These are phyloP conservation scores for Plasmodium blacklocki DNA, from an alignment of 169 alveolate genomes.

Conservation along the genomic window DNA sequence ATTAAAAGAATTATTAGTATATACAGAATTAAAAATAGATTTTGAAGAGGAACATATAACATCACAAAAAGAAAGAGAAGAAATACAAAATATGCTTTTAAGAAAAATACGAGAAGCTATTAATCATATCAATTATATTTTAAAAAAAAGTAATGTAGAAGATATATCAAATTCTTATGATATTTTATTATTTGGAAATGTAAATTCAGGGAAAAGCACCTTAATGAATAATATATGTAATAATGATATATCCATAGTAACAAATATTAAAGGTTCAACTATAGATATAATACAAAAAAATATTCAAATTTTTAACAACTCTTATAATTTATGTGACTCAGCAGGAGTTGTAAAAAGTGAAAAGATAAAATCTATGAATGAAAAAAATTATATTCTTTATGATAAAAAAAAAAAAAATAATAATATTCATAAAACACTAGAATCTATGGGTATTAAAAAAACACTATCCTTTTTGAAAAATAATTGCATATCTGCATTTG, in stretches of 20 bases:
- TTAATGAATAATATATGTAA: slow-evolving; percentile 79
- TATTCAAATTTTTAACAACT: slow-evolving; percentile 61
- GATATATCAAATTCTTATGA: slow-evolving; percentile 57
- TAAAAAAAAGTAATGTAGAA: slow-evolving; percentile 44
- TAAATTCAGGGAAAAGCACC: slow-evolving; percentile 86
- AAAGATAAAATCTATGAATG: background rate
- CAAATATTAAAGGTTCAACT: slow-evolving; percentile 83
- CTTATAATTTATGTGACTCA: slow-evolving; percentile 79
- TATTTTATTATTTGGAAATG: slow-evolving; percentile 80
- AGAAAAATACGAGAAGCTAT: slow-evolving; percentile 7
- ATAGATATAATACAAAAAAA: slow-evolving; percentile 79
- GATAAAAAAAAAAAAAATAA: background rate
- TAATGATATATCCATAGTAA: slow-evolving; percentile 80
- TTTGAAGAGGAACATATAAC: slow-evolving; percentile 46
- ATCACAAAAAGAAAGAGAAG: slow-evolving; percentile 2
- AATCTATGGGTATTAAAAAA: slow-evolving; percentile 36
- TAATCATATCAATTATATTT: slow-evolving; percentile 29
- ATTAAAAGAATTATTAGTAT: slow-evolving; percentile 15
- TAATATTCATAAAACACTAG: slow-evolving; percentile 21
- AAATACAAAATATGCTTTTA: background rate
- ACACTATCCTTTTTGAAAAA: background rate
- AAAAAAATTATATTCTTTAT: background rate
- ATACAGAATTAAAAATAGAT: slow-evolving; percentile 42
- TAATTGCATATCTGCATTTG: slow-evolving; percentile 15
- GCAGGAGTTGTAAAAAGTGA: slow-evolving; percentile 77